A percentile compares a stretch with the other conserved stretches of the same genome.
Conservation (phyloP, 1,284 basidiomycete genomes). For the Microbotryomycetes sp. region DNA sequence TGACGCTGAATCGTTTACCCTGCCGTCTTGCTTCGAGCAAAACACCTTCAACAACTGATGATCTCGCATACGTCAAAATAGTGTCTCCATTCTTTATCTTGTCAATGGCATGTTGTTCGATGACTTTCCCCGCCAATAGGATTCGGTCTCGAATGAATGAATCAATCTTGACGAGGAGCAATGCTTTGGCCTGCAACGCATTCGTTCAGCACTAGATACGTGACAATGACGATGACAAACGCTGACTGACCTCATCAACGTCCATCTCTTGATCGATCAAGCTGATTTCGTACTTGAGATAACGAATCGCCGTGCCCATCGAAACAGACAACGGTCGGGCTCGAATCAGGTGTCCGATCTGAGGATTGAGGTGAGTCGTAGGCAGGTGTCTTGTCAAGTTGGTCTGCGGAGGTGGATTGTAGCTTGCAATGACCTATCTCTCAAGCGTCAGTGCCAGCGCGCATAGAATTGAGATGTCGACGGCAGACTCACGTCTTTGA, state of each 20-base stretch:
- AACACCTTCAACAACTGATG: slow-evolving; percentile 88
- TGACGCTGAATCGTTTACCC: slow-evolving; percentile 71
- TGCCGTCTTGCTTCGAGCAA: slow-evolving; percentile 62
- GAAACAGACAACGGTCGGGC: slow-evolving; percentile 89
- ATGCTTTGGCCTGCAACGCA: slow-evolving; percentile 70
- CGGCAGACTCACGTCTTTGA: slow-evolving; percentile 61
- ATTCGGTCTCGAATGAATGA: slow-evolving; percentile 92
- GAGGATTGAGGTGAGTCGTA: slow-evolving; percentile 78
- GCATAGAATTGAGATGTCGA: not conserved
- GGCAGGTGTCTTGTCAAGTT: slow-evolving; percentile 72
- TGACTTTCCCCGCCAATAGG: slow-evolving; percentile 86
- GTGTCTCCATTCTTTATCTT: slow-evolving; percentile 94
- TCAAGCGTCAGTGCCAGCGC: not conserved
- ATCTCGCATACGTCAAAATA: slow-evolving; percentile 87
- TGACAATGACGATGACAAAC: not conserved
- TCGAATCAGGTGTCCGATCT: slow-evolving; percentile 81
- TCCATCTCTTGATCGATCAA: slow-evolving; percentile 82
- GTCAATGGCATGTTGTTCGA: slow-evolving; percentile 75
- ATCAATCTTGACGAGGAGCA: slow-evolving; percentile 78
- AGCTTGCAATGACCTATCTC: slow-evolving; percentile 74
- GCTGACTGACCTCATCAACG: slow-evolving; percentile 81
- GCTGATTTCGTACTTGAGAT: slow-evolving; percentile 94
- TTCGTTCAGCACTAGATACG: not conserved
- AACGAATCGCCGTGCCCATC: slow-evolving; percentile 88
- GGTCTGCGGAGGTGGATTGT: slow-evolving; percentile 70